A percentile compares a stretch with the other conserved stretches of the same genome.
These are phyloP conservation scores for Colletotrichum godetiae DNA, from an alignment of 2,329 filamentous ascomycete species.

Conservation along the genomic window DNA sequence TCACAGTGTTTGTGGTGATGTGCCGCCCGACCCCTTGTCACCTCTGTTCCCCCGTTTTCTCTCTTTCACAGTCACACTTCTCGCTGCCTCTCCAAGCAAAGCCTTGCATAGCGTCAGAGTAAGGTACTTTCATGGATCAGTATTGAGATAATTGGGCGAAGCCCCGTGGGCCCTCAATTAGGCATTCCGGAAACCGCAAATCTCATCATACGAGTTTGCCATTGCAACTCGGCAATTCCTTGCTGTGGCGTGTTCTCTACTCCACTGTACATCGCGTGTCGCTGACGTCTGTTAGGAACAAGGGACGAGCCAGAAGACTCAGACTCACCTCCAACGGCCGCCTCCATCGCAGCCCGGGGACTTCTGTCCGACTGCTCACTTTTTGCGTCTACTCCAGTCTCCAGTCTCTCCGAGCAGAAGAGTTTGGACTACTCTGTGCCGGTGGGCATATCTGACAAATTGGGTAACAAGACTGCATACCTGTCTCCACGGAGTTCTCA, in stretches of 20 bases:
- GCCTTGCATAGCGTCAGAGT: neutral
- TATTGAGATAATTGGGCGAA: slow-evolving; percentile 4
- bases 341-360: slow-evolving; percentile 17
- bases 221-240: slow-evolving; percentile 30
- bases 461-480: neutral
- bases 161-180: neutral
- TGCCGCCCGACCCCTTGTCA: neutral
- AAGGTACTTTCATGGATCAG: neutral
- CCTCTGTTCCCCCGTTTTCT: slow-evolving; percentile 4
- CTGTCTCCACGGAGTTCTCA: neutral
- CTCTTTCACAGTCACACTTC: neutral
- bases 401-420: neutral
- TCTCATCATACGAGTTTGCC: slow-evolving; percentile 35
- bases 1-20: slow-evolving; percentile 8
- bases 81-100: neutral
- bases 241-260: slow-evolving; percentile 26
- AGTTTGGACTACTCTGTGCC: neutral
- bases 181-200: slow-evolving; percentile 15
- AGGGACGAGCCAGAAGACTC: slow-evolving; percentile 7
- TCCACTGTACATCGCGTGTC: slow-evolving; percentile 28
- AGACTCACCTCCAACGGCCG: neutral
- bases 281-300: slow-evolving; percentile 28
- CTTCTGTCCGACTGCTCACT: slow-evolving; percentile 4
- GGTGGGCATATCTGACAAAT: neutral
- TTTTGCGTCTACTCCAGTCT: neutral